Evolutionary conservation across 2,329 filamentous ascomycete genomes (phyloP), one percentile per base, ranked within the genome.

Genomic region (Alternaria hordeiaustralica): DNA sequence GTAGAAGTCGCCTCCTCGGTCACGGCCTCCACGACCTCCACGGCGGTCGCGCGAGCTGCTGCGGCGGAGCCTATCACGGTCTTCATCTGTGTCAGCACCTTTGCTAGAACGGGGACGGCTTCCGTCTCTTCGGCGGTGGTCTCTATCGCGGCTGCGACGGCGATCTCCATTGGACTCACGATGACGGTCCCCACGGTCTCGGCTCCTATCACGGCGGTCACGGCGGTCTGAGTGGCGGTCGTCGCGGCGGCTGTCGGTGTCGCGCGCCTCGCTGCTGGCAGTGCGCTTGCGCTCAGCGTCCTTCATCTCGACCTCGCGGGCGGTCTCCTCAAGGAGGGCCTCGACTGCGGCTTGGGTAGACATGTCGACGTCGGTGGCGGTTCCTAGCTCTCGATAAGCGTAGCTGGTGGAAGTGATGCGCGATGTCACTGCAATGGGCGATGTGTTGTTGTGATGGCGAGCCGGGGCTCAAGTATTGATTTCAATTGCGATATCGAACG

Each of bases 281-380:
- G 61, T 55, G 58, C 64, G 68, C 59, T 60, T 55, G 58, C 64
- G 68, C 59, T 60, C 64, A 46, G 59, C 64, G 36, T 58, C 50
- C 49, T 64, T 71, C 54, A 63, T 69, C 53, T 71, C 67, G 47
- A 70, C 62, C 20, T 75, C 71, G 60, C 65, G 66, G 33, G 68
- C 72, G 15, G 71, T 70, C 60, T 73, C 92, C 82, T 97, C 94
- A 72, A 97, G 89, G 69, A 97, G 87, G 70, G 93, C 93, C 85
- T 97, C 94, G 74, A 97, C 93, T 78, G 97, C 93, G 71, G 90
- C 84, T 80, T 86, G 86, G 50, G 69, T 65, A 55, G 70, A 66
- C 72, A 73, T 74, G 23, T 20, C 47, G 61, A 47, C 23, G 50
- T 26, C 45, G 47, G 47, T 41, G 36, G 36, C 36, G 36, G 15